Conservation (phyloP, 73 alveolate genomes). For the Paramecium pentaurelia region DNA sequence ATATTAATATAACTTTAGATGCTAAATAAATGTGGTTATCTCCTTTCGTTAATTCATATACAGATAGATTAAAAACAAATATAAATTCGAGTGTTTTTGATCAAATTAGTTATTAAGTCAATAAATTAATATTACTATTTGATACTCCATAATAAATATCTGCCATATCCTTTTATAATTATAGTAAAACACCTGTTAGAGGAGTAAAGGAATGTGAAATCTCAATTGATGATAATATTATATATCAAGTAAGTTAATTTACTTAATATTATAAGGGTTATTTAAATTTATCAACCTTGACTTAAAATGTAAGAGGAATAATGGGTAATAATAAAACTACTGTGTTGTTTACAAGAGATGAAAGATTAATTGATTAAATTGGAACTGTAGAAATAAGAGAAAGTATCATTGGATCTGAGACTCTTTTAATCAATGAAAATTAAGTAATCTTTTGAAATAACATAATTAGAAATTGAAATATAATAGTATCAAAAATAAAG, state of each 20-base stretch:
- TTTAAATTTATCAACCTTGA: constrained; percentile 14
- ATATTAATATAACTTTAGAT: constrained; percentile 68
- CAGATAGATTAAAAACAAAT: constrained; percentile 41
- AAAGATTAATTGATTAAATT: background rate
- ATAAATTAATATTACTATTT: constrained; percentile 63
- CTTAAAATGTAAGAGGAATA: background rate
- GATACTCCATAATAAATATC: constrained; percentile 73
- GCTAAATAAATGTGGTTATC: constrained; percentile 88
- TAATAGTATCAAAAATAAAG: background rate
- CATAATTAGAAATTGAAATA: background rate
- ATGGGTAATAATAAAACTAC: constrained; percentile 37
- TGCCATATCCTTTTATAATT: constrained; percentile 75
- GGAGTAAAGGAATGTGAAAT: constrained; percentile 87
- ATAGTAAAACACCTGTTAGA: constrained; percentile 78
- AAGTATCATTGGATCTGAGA: constrained; percentile 8
- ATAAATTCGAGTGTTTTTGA: constrained; percentile 26
- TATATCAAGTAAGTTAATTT: constrained; percentile 63
- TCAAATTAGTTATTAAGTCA: constrained; percentile 35
- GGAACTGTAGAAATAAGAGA: background rate
- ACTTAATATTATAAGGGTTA: background rate
- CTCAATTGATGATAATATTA: constrained; percentile 72
- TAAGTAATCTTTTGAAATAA: background rate
- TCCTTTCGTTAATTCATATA: constrained; percentile 73
- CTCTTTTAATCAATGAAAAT: background rate
- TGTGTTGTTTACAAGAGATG: constrained; percentile 7